phyloP scores from a whole-genome alignment of 345 rosid species.

The Eucalyptus cloeziana region DNA sequence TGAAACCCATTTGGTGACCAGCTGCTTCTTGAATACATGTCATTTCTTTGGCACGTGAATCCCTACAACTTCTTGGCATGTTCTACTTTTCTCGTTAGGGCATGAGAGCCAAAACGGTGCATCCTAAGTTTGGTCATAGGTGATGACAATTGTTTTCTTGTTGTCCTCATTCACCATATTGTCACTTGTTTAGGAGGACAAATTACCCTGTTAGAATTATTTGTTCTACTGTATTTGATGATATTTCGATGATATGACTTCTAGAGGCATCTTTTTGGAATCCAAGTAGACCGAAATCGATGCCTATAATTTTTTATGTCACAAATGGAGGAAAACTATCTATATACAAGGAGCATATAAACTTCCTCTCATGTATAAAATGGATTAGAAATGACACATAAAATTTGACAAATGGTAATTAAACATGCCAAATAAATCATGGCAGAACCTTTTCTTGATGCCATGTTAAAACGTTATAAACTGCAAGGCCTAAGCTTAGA shows the following conservation, averaged over 20 bases:
- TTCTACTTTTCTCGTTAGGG: not conserved
- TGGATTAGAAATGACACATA: not conserved
- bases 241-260: not conserved
- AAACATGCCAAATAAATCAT: fast-evolving
- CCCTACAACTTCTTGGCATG: not conserved
- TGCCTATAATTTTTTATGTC: not conserved
- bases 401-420: not conserved
- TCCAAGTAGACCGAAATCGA: not conserved
- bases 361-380: not conserved
- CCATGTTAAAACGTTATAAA: not conserved
- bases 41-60: not conserved
- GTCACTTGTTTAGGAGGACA: not conserved
- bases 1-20: not conserved
- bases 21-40: not conserved
- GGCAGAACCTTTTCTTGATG: not conserved
- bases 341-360: not conserved
- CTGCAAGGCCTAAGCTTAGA: not conserved
- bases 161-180: not conserved
- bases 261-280: not conserved
- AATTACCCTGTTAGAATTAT: not conserved
- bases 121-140: not conserved
- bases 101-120: not conserved
- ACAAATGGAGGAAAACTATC: not conserved
- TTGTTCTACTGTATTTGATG: not conserved
- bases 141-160: not conserved